Evolutionary conservation across 1,284 basidiomycete genomes (phyloP), one percentile per base, ranked within the genome.

Genomic region (Leucoagaricus sp.): DNA sequence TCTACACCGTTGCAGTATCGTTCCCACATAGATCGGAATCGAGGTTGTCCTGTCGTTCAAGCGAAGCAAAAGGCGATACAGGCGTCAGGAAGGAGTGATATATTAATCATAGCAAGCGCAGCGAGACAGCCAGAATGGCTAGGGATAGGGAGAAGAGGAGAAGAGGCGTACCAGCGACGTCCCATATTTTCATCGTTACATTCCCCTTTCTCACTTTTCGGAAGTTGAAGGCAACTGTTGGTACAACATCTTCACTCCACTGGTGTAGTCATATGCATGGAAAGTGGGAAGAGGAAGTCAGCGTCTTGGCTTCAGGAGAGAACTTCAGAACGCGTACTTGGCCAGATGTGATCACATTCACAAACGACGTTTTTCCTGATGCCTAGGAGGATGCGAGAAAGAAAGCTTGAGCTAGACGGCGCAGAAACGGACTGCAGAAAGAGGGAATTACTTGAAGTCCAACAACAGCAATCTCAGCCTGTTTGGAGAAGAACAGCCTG

Each of bases 21-120:
- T 73, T 97, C 94, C 96, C 94, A 93, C 85, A 91, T 91, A 40
- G 86, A 87, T 26, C 96, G 85, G 67, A 98, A 99, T 67, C 94
- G 91, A 1, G 96, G 92, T 76, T 98, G 96, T 15, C 95, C 95
- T 79, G 64, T 31, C 40, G 47, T 36, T 34, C 33, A 21, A 48
- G 48, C 8, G 33, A 46, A 57, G 62, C 46, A 46, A n/a, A 19
- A 25, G 4, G 42, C 6, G 23, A 33, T 41, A 26, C n/a, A 21
- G 13, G 8, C 1, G 44, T 28, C 44, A 28, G 8, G n/a, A 29
- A 25, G 26, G 3, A n/a, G n/a, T n/a, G n/a, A n/a, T n/a, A n/a
- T n/a, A n/a, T n/a, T n/a, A n/a, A n/a, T 7, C n/a, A 17, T n/a
- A 17, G 15, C 15, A 25, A 46, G 23, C 4, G 25, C 12, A 17